Evolutionary conservation across 257 asterid genomes (phyloP), one percentile per base, ranked within the genome.

Genomic region (Sherardia arvensis): DNA sequence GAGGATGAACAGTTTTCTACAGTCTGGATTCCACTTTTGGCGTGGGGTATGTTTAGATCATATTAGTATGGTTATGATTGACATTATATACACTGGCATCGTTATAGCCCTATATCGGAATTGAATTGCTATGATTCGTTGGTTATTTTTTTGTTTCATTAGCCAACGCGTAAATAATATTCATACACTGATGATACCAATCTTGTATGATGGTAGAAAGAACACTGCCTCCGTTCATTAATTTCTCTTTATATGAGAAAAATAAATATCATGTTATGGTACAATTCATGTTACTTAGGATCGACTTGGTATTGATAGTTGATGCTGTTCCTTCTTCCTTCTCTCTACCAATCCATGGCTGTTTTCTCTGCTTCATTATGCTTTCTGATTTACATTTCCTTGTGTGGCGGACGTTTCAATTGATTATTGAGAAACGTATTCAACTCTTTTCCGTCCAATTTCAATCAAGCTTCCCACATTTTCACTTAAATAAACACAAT

Each of bases 1-100:
- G 56, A 64, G 38, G 66, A 61, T 59, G 38, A 67, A 69, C 63
- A 14, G 62, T 57, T 30, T 64, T 34, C 61, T 64, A 45, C 65
- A 20, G 59, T 26, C 17, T 10, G 30, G 65, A 68, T 65, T 29
- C 64, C 30, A 57, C 53, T 49, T 55, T 28, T 8, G 51, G 65
- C 18, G 40, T 15, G 9, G 38, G 66, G 43, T 25, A 43, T 62
- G 66, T 55, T 38, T 8, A 59, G 57, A 65, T 59, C 10, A 51
- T 53, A 66, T 20, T 68, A 38, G 28, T 18, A 65, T 61, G 32
- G n/a, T 58, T 17, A 32, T 53, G 33, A 34, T 25, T 36, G 34
- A 33, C 54, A 32, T 34, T 15, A 36, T 64, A 48, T 22, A 66
- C n/a, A n/a, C 47, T 9, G 27, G 5, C 25, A 49, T 38, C 38